Base-by-base conservation (phyloP, 1,284 basidiomycete genomes). In the Xanthoconium separans region DNA sequence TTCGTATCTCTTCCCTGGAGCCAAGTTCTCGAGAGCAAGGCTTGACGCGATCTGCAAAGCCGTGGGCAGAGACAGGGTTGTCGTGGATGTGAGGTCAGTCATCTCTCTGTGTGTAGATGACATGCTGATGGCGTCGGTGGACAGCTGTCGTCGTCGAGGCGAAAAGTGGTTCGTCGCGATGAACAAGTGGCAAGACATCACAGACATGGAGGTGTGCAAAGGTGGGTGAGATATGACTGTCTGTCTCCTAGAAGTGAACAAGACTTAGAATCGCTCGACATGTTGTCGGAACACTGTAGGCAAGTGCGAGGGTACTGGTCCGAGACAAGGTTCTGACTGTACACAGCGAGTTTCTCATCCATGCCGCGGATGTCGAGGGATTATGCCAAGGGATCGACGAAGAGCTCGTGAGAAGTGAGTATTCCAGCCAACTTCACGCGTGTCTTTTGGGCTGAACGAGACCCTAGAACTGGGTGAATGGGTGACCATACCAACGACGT, bases 121-220 rank as follows among this genome's bases (percentile, higher is more conserved):
- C 41, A 36, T 33, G 43, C 41, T 57, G 44, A 57, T 42, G 27
- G 20, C 18, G 15, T n/a, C 20, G 54, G 50, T 37, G 50, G 27
- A n/a, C 49, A 96, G 96, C 69, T 99, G 97, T 73, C 85, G 96
- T 20, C 82, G 84, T 62, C 77, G 84, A 65, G 88, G 77, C 13
- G 75, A 84, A 36, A 85, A 78, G 59, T 99, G 97, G 97, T 79
- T 95, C 36, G 91, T 99, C 8, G 95, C 97, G 1, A 98, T 97
- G 95, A 98, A 99, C 74, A 93, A 95, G 66, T 99, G 97, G 97
- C 95, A 98, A 71, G 89, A 91, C 54, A 82, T 98, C 51, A 98
- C 97, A 0, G 92, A 98, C 65, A 93, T 94, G 87, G 87, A 91
- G 65, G 91, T 99, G 18, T 89, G 81, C 56, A 76, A 87, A 81